Percentiles rank a stretch among this genome's conserved stretches.
phyloP scores from a whole-genome alignment of 2,329 filamentous ascomycete species.

The Fusarium armeniacum region DNA sequence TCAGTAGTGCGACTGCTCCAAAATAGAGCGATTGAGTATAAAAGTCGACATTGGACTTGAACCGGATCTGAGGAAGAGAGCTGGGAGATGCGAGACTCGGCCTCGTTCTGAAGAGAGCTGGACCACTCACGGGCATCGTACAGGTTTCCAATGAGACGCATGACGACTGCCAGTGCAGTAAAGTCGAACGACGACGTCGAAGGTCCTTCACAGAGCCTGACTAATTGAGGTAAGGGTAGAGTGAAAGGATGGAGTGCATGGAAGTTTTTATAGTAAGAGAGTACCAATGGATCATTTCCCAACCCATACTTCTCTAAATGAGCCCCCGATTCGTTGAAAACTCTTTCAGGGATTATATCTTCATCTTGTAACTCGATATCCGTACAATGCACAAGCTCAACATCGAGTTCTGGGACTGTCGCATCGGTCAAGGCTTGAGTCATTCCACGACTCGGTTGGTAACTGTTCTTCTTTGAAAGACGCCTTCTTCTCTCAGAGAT shows the following conservation, averaged over 20 bases:
- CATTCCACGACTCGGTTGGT: rapidly evolving
- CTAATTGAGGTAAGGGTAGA: constrained; percentile 42
- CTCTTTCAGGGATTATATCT: too few relatives aligned
- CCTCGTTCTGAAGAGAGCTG: constrained; percentile 1
- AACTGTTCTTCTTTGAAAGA: constrained; percentile 10
- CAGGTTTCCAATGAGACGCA: constrained; percentile 55
- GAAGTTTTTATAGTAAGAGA: constrained; percentile 56
- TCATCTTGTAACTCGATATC: background rate
- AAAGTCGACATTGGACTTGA: constrained; percentile 55
- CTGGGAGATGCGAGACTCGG: constrained; percentile 21
- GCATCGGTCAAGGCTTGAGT: rapidly evolving
- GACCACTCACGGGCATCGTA: constrained; percentile 48
- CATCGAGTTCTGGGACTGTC: background rate
- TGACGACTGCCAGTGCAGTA: constrained; percentile 44
- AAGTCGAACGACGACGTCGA: constrained; percentile 21
- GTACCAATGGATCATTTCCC: constrained; percentile 47
- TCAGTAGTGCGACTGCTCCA: constrained; percentile 50
- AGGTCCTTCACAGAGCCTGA: constrained; percentile 17
- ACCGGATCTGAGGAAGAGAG: constrained; percentile 44
- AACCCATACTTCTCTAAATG: rapidly evolving
- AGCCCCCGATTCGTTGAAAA: rapidly evolving
- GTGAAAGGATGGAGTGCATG: constrained; percentile 53
- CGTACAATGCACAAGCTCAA: background rate
- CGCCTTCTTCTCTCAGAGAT: constrained; percentile 50
- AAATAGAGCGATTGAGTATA: constrained; percentile 56